Base-by-base conservation (phyloP, 2,329 filamentous ascomycete genomes). In the Neurospora crassa region DNA sequence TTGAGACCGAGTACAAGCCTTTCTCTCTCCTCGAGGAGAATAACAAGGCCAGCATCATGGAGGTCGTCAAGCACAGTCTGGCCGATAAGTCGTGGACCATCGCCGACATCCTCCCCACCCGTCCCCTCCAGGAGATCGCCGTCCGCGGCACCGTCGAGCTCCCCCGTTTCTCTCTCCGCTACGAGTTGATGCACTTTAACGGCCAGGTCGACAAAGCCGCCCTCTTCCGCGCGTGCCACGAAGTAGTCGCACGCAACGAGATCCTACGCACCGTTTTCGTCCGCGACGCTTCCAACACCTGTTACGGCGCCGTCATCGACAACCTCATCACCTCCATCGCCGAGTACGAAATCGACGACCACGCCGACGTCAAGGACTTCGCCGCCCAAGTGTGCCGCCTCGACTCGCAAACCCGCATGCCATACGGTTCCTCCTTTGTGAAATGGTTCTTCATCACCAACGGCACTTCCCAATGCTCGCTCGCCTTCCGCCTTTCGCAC, bases 261-360 rank as follows among this genome's bases (percentile, higher is more conserved):
- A 89, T 91, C 34, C 81, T 92, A 2, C 86, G 89, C 5, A 91
- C 89, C 0, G 86, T 91, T 5, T 92, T 91, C 73, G 83, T 90
- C 16, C 82, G 84, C 71, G 81, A 83, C 53, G 16, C 24, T 16
- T 16, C 14, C 53, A 37, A 10, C 24, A 81, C 82, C 45, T 87
- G 84, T 75, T 84, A 88, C 72, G 85, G 86, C 70, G 86, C 89
- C 1, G 85, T 92, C 0, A 80, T 92, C 1, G 82, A 87, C 40
- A 81, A 86, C 18, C 80, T 91, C 1, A 76, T 82, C 12, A 43
- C 70, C 42, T 82, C 84, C 0, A 84, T 90, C 47, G 82, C 84
- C 43, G 82, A 86, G 67, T 84, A 87, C 74, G 82, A 87, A 69
- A 83, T 87, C 8, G 85, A 88, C 8, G 85, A 87, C 63, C 80